Conservation (phyloP, 768 basidiomycete genomes). For the Paxillus rubicundulus region DNA sequence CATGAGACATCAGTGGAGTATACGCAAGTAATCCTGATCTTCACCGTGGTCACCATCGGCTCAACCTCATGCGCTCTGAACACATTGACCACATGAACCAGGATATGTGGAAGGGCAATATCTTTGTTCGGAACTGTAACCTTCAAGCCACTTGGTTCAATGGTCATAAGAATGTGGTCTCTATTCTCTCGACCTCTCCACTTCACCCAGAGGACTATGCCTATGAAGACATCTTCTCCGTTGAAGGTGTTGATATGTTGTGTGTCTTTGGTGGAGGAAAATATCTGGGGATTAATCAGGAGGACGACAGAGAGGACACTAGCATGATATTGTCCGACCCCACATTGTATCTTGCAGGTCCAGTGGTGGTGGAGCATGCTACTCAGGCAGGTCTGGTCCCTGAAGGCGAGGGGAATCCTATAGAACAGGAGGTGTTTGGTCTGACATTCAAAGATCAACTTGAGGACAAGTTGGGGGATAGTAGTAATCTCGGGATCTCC, state of each 20-base stretch:
- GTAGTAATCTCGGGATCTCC: too few relatives aligned
- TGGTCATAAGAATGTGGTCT: too few relatives aligned
- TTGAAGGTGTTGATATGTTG: background rate
- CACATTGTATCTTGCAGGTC: too few relatives aligned
- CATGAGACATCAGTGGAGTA: conserved; percentile 21
- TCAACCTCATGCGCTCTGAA: conserved; percentile 7
- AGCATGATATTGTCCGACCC: background rate
- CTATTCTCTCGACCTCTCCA: background rate
- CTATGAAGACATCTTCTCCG: background rate
- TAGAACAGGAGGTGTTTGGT: background rate
- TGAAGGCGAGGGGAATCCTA: background rate
- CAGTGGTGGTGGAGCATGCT: background rate
- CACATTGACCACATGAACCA: conserved; percentile 18
- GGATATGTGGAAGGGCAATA: background rate
- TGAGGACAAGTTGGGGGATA: background rate
- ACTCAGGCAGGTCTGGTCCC: background rate
- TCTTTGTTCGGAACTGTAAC: too few relatives aligned
- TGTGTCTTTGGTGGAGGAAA: background rate
- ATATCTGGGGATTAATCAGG: background rate
- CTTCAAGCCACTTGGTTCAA: too few relatives aligned
- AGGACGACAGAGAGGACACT: background rate
- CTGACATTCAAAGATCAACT: background rate
- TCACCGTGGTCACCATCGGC: conserved; percentile 19
- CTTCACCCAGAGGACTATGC: background rate
- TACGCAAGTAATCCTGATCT: conserved; percentile 22